Conservation (phyloP, 2,329 filamentous ascomycete species). For the Penicillium brasilianum region DNA sequence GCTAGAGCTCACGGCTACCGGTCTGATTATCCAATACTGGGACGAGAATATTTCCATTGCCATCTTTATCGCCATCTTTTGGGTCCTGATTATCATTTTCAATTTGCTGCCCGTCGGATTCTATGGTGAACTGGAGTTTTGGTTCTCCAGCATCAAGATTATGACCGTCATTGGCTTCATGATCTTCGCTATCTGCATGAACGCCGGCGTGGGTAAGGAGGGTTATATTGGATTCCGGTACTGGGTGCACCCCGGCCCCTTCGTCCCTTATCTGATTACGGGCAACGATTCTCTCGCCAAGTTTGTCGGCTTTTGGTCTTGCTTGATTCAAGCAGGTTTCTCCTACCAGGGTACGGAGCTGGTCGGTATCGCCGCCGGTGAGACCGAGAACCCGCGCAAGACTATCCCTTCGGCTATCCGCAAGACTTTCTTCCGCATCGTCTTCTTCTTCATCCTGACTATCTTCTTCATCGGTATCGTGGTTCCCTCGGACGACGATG, state of each 20-base stretch:
- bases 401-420: conserved; percentile 73
- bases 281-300: conserved; percentile 60
- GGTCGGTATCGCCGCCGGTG: conserved; percentile 75
- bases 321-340: conserved; percentile 51
- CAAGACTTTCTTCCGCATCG: conserved; percentile 75
- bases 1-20: conserved; percentile 72
- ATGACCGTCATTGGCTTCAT: conserved; percentile 75
- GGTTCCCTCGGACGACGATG: conserved; percentile 65
- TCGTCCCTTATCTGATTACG: conserved; percentile 66
- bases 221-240: conserved; percentile 77
- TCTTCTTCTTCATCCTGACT: conserved; percentile 57
- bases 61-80: conserved; percentile 76
- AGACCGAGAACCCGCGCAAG: conserved; percentile 73
- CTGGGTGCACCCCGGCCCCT: conserved; percentile 72
- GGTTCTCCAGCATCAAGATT: conserved; percentile 77
- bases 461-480: conserved; percentile 72
- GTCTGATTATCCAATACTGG: conserved; percentile 79
- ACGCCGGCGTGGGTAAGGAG: conserved; percentile 70
- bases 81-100: conserved; percentile 68
- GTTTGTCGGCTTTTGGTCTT: conserved; percentile 66
- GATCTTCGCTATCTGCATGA: conserved; percentile 76
- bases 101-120: conserved; percentile 74
- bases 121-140: conserved; percentile 80
- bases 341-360: conserved; percentile 68
- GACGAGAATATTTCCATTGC: conserved; percentile 64